Evolutionary conservation across 148 eudicot species (phyloP).

Genomic region (Amaranthus hypochondriacus): DNA sequence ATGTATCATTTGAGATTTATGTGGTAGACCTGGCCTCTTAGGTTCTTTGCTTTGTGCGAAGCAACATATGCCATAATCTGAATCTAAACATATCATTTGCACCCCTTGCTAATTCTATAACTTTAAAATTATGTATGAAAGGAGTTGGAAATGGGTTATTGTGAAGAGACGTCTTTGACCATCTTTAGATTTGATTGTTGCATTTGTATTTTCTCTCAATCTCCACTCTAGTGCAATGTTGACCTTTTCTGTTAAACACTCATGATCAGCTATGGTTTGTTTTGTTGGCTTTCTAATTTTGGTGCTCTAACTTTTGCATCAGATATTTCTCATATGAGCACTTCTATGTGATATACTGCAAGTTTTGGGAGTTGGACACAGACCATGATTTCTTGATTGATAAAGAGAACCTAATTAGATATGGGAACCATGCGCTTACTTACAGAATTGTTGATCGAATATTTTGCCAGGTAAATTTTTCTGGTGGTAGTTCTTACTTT

Average conservation of each 20-base stretch:
- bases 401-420: slow-evolving; percentile 90
- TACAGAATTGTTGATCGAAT: slow-evolving; percentile 92
- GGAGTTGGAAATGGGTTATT: neutral
- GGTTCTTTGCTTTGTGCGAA: neutral
- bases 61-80: no score
- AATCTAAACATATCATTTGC: no score
- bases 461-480: slow-evolving; percentile 75
- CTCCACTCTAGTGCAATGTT: neutral
- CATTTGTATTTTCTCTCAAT: neutral
- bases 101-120: neutral
- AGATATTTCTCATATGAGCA: slow-evolving; percentile 98
- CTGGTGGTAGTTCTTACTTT: neutral
- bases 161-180: neutral
- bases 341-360: slow-evolving; percentile 93
- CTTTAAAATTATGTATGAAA: neutral
- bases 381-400: slow-evolving; percentile 95
- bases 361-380: slow-evolving; percentile 95
- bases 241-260: neutral
- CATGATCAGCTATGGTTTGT: neutral
- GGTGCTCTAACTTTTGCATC: slow-evolving; percentile 14
- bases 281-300: neutral
- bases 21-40: neutral
- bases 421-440: slow-evolving; percentile 95
- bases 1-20: neutral
- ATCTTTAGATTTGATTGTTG: neutral